A percentile compares a stretch with the other conserved stretches of the same genome.
phyloP scores from a whole-genome alignment of 2,329 filamentous ascomycete genomes.

The Colletotrichum sp. region DNA sequence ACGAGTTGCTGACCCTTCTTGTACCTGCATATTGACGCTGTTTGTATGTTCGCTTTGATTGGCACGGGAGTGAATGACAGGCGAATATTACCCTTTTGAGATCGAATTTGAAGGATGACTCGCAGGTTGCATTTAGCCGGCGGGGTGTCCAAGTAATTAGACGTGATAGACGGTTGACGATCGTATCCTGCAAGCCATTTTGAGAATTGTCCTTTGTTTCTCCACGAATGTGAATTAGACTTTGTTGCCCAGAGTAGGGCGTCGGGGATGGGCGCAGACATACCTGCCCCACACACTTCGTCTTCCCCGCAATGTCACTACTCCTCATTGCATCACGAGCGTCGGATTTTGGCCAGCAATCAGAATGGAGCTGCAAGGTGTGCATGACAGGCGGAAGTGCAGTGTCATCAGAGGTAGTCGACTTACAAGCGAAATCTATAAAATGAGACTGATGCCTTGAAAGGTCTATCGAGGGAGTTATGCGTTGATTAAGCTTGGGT shows the following conservation, averaged over 20 bases:
- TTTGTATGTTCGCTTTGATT: not conserved
- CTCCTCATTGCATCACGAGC: not conserved
- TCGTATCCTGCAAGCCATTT: not conserved
- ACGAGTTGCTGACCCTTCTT: not conserved
- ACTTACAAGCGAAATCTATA: not conserved
- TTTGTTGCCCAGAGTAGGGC: not conserved
- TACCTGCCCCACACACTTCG: not conserved
- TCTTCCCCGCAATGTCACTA: not conserved
- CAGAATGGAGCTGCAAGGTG: not conserved
- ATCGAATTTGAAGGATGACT: not conserved
- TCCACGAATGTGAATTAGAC: not conserved
- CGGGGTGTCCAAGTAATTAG: not conserved
- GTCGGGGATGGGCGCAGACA: not conserved
- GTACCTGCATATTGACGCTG: not conserved
- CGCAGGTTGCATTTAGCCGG: not conserved
- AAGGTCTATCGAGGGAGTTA: not conserved
- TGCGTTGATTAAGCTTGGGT: not conserved
- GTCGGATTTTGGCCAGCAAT: not conserved
- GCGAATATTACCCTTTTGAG: not conserved
- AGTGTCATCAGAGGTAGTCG: not conserved
- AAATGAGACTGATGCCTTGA: not conserved
- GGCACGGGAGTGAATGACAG: not conserved
- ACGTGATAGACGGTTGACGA: not conserved
- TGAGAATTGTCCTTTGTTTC: not conserved
- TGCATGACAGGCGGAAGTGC: not conserved